Conservation (phyloP, 352 stramenopile genomes). For the Phytophthora fragariae region DNA sequence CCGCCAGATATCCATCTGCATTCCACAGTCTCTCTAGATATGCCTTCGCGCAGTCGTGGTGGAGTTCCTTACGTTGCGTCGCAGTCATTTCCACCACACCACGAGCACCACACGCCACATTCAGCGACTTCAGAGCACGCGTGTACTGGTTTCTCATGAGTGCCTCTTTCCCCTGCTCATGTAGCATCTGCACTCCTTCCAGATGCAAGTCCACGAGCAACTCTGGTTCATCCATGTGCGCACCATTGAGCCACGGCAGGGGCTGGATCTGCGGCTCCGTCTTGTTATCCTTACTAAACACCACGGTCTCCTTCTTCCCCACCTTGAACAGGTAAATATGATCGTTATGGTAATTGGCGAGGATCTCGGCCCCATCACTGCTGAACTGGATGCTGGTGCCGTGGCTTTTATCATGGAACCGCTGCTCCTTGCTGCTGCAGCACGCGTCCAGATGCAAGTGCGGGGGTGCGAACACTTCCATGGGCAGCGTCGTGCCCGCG, state of each 20-base stretch:
- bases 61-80: conserved; percentile 63
- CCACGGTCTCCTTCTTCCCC: conserved; percentile 36
- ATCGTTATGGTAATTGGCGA: conserved; percentile 88
- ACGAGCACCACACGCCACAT: conserved; percentile 43
- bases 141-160: conserved; percentile 36
- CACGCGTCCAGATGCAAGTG: conserved; percentile 76
- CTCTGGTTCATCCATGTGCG: conserved; percentile 49
- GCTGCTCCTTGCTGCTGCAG: conserved; percentile 48
- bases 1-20: conserved; percentile 68
- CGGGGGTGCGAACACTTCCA: conserved; percentile 76
- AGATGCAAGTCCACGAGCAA: conserved; percentile 30
- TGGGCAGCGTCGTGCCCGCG: conserved; percentile 50
- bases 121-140: conserved; percentile 49
- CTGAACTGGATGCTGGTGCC: conserved; percentile 87
- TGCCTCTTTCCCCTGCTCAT: conserved; percentile 1
- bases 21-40: conserved; percentile 75
- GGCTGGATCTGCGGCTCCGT: conserved; percentile 28
- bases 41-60: conserved; percentile 65
- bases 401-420: conserved; percentile 64
- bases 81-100: conserved; percentile 33
- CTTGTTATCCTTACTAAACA: conserved; percentile 42
- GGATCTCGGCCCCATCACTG: conserved; percentile 66
- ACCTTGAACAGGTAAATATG: conserved; percentile 87
- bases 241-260: conserved; percentile 48
- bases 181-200: conserved; percentile 31